Evolutionary conservation across 345 rosid species (phyloP).

Genomic region (Hirschfeldia incana): DNA sequence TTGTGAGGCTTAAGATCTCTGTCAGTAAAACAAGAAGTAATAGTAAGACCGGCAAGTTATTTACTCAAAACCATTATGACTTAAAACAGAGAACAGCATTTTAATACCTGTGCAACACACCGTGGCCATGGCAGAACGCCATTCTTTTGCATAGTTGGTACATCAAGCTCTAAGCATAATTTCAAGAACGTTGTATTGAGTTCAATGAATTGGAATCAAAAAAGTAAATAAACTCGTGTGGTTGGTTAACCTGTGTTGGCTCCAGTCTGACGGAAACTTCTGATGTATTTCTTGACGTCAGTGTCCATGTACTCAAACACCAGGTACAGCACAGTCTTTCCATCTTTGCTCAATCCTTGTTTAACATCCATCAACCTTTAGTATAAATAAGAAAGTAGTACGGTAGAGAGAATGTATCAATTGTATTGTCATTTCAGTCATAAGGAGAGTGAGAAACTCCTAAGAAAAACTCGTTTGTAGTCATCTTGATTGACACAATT

Average conservation of each 20-base stretch:
- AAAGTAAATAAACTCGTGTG: too few species aligned
- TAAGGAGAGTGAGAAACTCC: too few species aligned
- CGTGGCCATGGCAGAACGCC: conserved; percentile 97
- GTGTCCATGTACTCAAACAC: conserved; percentile 95
- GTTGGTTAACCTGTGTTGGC: conserved; percentile 1
- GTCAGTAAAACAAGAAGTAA: conserved; percentile 2
- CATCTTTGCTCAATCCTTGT: conserved; percentile 88
- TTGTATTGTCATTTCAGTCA: too few species aligned
- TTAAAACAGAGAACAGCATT: too few species aligned
- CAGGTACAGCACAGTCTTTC: conserved; percentile 82
- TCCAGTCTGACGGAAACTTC: conserved; percentile 71
- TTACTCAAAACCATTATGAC: too few species aligned
- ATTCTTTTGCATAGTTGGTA: conserved; percentile 94
- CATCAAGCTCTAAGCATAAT: conserved; percentile 47
- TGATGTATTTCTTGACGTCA: conserved; percentile 82
- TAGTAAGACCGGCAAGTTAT: too few species aligned
- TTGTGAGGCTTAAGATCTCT: conserved; percentile 99
- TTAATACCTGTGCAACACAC: conserved; percentile 81
- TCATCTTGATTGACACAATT: too few species aligned
- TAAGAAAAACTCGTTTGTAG: too few species aligned
- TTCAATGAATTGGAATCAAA: too few species aligned
- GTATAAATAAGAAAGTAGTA: too few species aligned
- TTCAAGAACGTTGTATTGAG: too few species aligned
- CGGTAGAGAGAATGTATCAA: too few species aligned
- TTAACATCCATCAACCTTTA: conserved; percentile 61